These are phyloP conservation scores for Bisporella sp. DNA, from an alignment of 2,329 filamentous ascomycete genomes.

Conservation along the genomic window DNA sequence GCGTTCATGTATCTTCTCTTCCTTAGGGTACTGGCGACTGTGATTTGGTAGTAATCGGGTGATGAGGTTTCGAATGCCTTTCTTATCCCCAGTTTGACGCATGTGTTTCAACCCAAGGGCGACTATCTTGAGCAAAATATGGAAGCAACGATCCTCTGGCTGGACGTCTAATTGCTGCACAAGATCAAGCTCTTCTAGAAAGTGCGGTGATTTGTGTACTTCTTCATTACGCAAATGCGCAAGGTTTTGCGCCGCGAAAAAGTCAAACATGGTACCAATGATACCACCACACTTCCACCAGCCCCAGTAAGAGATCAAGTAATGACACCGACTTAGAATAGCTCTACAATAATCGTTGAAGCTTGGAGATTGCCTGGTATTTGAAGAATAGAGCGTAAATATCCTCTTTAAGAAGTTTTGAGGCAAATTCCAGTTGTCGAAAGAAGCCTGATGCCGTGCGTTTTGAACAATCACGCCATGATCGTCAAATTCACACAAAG, in stretches of 20 bases:
- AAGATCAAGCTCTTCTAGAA: constrained; percentile 47
- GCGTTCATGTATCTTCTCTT: constrained; percentile 50
- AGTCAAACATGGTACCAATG: constrained; percentile 58
- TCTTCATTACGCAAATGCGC: constrained; percentile 59
- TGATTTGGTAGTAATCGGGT: constrained; percentile 59
- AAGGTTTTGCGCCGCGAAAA: constrained; percentile 56
- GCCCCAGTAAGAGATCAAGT: constrained; percentile 57
- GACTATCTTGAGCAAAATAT: constrained; percentile 59
- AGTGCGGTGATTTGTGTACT: constrained; percentile 51
- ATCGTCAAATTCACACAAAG: constrained; percentile 52
- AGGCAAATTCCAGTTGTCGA: constrained; percentile 55
- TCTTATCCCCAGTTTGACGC: constrained; percentile 38
- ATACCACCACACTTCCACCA: constrained; percentile 50
- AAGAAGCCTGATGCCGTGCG: constrained; percentile 28
- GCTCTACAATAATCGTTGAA: constrained; percentile 61
- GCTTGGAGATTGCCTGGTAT: constrained; percentile 46
- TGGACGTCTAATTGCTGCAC: constrained; percentile 40
- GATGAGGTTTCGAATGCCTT: constrained; percentile 55
- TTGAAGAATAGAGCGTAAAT: constrained; percentile 51
- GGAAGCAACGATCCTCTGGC: constrained; percentile 55
- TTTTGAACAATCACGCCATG: constrained; percentile 40
- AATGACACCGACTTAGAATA: constrained; percentile 53
- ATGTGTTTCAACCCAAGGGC: constrained; percentile 49
- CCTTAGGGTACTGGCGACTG: constrained; percentile 55
- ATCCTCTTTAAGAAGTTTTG: constrained; percentile 50